phyloP scores from a whole-genome alignment of 441 rosid species.

The Jatropha multifida region DNA sequence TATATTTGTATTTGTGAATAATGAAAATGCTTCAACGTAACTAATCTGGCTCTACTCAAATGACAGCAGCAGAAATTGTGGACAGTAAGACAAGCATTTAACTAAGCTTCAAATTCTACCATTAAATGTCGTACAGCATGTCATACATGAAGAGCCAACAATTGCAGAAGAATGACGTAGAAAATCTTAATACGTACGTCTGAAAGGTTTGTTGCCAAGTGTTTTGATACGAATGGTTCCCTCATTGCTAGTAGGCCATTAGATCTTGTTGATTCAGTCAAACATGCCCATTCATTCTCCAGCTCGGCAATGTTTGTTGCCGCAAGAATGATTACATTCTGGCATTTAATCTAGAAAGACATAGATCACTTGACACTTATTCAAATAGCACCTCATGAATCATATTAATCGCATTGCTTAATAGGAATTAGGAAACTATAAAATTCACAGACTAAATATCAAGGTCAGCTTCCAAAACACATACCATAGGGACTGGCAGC shows the following conservation, averaged over 20 bases:
- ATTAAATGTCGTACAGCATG: neutral
- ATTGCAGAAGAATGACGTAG: constrained; percentile 6
- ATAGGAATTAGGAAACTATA: neutral
- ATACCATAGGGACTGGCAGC: constrained; percentile 82
- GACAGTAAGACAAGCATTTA: neutral
- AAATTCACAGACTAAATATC: neutral
- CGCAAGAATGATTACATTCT: constrained; percentile 66
- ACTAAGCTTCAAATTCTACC: neutral
- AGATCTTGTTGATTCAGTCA: constrained; percentile 53
- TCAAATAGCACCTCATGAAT: neutral
- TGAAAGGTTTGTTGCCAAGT: constrained; percentile 49
- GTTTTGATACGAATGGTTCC: constrained; percentile 58
- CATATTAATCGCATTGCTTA: neutral
- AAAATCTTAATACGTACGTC: constrained; percentile 48
- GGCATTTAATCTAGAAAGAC: constrained; percentile 71
- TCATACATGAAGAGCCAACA: neutral
- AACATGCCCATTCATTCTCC: constrained; percentile 80
- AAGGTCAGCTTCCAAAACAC: constrained; percentile 26
- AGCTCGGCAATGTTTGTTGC: constrained; percentile 75
- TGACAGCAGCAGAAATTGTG: neutral
- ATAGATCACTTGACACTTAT: constrained; percentile 17
- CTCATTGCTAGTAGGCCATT: constrained; percentile 41
- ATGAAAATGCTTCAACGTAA: neutral
- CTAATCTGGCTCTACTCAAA: neutral
- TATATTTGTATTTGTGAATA: neutral